phyloP scores from a whole-genome alignment of 768 basidiomycete species.

The Mycena amicta region DNA sequence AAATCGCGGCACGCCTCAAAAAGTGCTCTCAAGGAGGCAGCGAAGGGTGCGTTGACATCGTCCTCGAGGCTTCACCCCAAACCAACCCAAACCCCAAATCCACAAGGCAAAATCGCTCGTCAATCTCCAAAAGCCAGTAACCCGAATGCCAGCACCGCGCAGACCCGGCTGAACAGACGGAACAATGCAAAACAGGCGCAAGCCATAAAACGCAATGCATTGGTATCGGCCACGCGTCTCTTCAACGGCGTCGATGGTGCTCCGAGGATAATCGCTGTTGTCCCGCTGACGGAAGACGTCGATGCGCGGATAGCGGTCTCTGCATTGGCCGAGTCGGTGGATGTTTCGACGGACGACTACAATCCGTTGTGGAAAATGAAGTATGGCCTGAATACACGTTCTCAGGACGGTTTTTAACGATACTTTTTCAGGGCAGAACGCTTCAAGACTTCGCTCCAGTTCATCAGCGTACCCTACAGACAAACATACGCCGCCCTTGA shows the following conservation, averaged over 20 bases:
- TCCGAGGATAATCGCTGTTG: slow-evolving; percentile 84
- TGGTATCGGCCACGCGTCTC: slow-evolving; percentile 73
- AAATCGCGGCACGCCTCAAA: slow-evolving; percentile 92
- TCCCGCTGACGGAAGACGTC: slow-evolving; percentile 79
- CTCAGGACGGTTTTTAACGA: slow-evolving; percentile 2
- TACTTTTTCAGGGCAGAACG: slow-evolving; percentile 66
- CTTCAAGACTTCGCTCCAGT: slow-evolving; percentile 90
- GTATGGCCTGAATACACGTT: slow-evolving; percentile 42
- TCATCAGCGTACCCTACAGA: slow-evolving; percentile 75
- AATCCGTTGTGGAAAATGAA: slow-evolving; percentile 63
- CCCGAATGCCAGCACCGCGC: slow-evolving; percentile 53
- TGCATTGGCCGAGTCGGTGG: slow-evolving; percentile 62
- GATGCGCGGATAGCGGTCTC: slow-evolving; percentile 50
- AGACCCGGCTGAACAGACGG: slow-evolving; percentile 75
- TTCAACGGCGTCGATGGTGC: slow-evolving; percentile 78
- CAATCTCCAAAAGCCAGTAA: slow-evolving; percentile 55
- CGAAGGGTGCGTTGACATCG: slow-evolving; percentile 62
- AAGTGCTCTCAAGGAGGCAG: slow-evolving; percentile 76
- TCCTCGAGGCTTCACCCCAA: not conserved
- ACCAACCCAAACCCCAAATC: not conserved
- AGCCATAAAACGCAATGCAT: slow-evolving; percentile 63
- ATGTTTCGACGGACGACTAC: slow-evolving; percentile 53
- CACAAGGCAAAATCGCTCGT: slow-evolving; percentile 58
- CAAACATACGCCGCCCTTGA: slow-evolving; percentile 80
- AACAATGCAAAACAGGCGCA: slow-evolving; percentile 88